Evolutionary conservation across 2,329 filamentous ascomycete species (phyloP), one percentile per base, ranked within the genome.

Genomic region (Alternaria hordeiaustralica): DNA sequence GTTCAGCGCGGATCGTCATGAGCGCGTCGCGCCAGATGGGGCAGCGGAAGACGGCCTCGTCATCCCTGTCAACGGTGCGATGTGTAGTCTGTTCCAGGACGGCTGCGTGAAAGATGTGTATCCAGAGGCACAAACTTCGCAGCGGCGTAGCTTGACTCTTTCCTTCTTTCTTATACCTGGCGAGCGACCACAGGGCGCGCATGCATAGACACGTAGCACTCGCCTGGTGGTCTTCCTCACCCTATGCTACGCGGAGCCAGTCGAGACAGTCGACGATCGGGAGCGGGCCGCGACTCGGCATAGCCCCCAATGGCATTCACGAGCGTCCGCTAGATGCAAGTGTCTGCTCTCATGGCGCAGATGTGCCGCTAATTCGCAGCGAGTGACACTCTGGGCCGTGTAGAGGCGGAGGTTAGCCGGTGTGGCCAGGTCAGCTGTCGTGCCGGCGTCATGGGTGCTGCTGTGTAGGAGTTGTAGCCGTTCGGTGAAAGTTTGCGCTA

Each of bases 121-220:
- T 58, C 44, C 47, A 63, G 51, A 56, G 55, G 43, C 55, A 58
- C 60, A 53, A 47, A 47, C 33, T 28, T 56, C 20, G 63, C 46
- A 55, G 63, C 60, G 41, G 60, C 53, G 51, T 53, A 28, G 60
- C 60, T 59, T 41, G 54, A 28, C 25, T 23, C 18, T 44, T 33
- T 23, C 18, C 18, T 30, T 23, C 49, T 49, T 43, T 43, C 47
- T 63, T 61, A 61, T 63, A 57, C 36, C 54, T 53, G 55, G 55
- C 57, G 6, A 4, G 44, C 47, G 21, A 43, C 25, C 18, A 46
- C 30, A 59, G n/a, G n/a, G 30, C 58, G 26, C 51, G n/a, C 50
- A 55, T 67, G 68, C 68, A 64, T 65, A 43, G 64, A 63, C 64
- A 67, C 66, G 66, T 65, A 61, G 59, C 66, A 64, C 53, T 50